Base-by-base conservation (phyloP, 306 rosid genomes). In the Benincasa hispida region DNA sequence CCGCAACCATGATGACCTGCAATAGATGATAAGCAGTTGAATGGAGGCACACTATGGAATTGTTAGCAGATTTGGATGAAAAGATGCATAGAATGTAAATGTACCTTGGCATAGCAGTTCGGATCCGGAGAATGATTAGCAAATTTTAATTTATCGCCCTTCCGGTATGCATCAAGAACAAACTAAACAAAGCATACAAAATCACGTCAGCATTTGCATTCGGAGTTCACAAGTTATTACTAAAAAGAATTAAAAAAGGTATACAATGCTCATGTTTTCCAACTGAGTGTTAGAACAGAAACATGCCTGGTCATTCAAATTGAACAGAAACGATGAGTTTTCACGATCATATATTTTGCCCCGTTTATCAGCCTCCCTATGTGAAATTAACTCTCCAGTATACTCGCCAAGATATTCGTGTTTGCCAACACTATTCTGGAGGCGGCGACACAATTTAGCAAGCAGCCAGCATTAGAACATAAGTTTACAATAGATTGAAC, bases 351-450 rank as follows among this genome's bases (percentile, higher is more conserved):
- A 95, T 85, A 95, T 95, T 88, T 95, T 95, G 66, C 99, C 99
- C 42, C 99, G 98, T 84, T 95, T 95, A 62, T 95, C 99, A 35
- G 99, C 99, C 85, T 95, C 99, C 70, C 97, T 82, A 63, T 95
- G 98, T 30, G 99, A 95, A 85, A 95, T 92, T 76, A 92, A 84
- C 86, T 95, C 99, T 68, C 99, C 99, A 12, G 98, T 95, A 86
- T 95, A 95, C 86, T 95, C 99, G 34, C 99, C 99, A 72, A 95
- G 99, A 85, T 95, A 95, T 83, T 95, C 99, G n/a, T 95, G 99
- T 84, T 95, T 95, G 76, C 93, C 88, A 62, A 95, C 99, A 32
- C 93, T 86, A 87, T 89, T 95, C 99, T 95, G 98, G 67, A 88
- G 65, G 25, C 17, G 41, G 78, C 77, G 48, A 72, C 78, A 57